Evolutionary conservation across 495 filamentous ascomycete species (phyloP).

Genomic region (Sordaria brevicollis): DNA sequence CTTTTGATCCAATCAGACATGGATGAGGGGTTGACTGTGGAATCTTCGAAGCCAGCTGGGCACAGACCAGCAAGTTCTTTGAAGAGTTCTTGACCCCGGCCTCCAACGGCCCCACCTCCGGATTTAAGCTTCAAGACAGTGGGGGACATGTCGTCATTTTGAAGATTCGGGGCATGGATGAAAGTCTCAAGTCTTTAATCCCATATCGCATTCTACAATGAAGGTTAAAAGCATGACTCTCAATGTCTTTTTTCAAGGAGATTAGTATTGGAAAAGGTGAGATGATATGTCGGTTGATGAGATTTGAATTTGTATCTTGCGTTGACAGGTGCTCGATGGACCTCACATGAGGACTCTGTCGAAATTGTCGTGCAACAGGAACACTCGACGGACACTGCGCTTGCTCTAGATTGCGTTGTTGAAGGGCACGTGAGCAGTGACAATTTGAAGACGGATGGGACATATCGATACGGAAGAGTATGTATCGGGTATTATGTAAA

Average conservation of each 20-base stretch:
- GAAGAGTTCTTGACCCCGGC: not conserved
- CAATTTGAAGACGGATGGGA: not conserved
- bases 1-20: not conserved
- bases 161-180: not conserved
- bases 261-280: not conserved
- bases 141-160: conserved; percentile 13
- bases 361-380: not conserved
- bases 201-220: not conserved
- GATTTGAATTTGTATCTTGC: not conserved
- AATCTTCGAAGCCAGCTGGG: not conserved
- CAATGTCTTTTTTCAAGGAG: not conserved
- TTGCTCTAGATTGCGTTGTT: not conserved
- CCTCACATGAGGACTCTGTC: not conserved
- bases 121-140: not conserved
- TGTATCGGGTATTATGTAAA: not conserved
- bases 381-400: not conserved
- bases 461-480: not conserved
- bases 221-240: not conserved
- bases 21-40: not conserved
- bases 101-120: conserved; percentile 1
- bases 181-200: not conserved
- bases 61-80: not conserved
- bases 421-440: not conserved
- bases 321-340: not conserved
- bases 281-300: not conserved